Evolutionary conservation across 2,329 filamentous ascomycete species (phyloP).

Genomic region (Claviceps fusiformis): DNA sequence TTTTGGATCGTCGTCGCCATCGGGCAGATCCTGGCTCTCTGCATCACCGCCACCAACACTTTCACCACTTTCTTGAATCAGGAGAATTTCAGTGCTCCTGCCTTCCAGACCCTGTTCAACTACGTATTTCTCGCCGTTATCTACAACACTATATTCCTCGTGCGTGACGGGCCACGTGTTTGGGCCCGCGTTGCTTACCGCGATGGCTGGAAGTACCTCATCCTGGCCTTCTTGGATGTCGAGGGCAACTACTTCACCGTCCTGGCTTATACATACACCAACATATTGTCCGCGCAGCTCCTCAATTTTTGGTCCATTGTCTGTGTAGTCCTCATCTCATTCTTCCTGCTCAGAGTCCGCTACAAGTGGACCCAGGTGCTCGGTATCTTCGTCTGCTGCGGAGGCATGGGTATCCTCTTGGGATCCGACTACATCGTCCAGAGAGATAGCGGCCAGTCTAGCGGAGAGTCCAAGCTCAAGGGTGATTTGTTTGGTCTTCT

Average conservation of each 20-base stretch:
- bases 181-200: conserved; percentile 50
- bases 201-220: conserved; percentile 88
- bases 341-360: conserved; percentile 69
- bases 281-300: conserved; percentile 81
- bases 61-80: conserved; percentile 62
- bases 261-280: conserved; percentile 83
- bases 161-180: conserved; percentile 61
- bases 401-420: conserved; percentile 77
- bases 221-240: conserved; percentile 86
- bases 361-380: conserved; percentile 77
- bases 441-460: conserved; percentile 53
- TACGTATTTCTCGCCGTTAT: conserved; percentile 73
- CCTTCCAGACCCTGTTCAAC: conserved; percentile 93
- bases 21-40: conserved; percentile 74
- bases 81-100: conserved; percentile 65
- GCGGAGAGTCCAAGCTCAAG: conserved; percentile 57
- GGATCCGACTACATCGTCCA: conserved; percentile 71
- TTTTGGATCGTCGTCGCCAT: conserved; percentile 76
- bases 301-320: conserved; percentile 99
- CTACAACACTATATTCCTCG: conserved; percentile 69
- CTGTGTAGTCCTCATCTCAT: conserved; percentile 75
- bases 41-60: conserved; percentile 87
- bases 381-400: conserved; percentile 83
- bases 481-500: conserved; percentile 86
- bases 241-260: conserved; percentile 98